These are phyloP conservation scores for Epichloe amarillans DNA, from an alignment of 2,329 filamentous ascomycete species.

Conservation along the genomic window DNA sequence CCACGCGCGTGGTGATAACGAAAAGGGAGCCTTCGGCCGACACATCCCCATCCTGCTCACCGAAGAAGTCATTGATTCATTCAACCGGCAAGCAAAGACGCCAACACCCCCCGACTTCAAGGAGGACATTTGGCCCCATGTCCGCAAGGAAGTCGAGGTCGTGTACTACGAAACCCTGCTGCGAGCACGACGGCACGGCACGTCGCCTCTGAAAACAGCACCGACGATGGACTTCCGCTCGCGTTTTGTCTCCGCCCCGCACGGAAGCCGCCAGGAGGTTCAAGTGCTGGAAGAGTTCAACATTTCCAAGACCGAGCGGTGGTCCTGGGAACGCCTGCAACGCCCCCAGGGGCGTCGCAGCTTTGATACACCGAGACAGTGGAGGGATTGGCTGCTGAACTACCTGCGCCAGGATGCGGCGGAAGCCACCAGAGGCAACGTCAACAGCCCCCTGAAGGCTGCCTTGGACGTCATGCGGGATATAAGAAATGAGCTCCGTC, in stretches of 20 bases:
- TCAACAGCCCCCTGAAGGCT: conserved; percentile 1
- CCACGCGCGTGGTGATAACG: conserved; percentile 5
- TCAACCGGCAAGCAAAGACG: neutral
- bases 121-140: conserved; percentile 1
- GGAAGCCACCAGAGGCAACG: conserved; percentile 1
- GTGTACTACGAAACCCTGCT: conserved; percentile 5
- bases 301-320: neutral
- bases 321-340: conserved; percentile 5
- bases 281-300: conserved; percentile 2
- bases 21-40: conserved; percentile 1
- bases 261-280: neutral
- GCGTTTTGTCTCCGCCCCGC: neutral
- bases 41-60: conserved; percentile 2
- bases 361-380: neutral
- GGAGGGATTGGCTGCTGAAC: conserved; percentile 2
- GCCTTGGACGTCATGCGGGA: conserved; percentile 5
- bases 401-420: conserved; percentile 1
- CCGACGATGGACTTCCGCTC: neutral
- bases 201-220: neutral
- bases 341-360: neutral
- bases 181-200: neutral
- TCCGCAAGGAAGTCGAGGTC: conserved; percentile 3
- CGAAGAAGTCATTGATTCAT: neutral
- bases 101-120: neutral
- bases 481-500: conserved; percentile 4